Evolutionary conservation across 2,329 filamentous ascomycete species (phyloP).

Genomic region (Beauveria caledonica): DNA sequence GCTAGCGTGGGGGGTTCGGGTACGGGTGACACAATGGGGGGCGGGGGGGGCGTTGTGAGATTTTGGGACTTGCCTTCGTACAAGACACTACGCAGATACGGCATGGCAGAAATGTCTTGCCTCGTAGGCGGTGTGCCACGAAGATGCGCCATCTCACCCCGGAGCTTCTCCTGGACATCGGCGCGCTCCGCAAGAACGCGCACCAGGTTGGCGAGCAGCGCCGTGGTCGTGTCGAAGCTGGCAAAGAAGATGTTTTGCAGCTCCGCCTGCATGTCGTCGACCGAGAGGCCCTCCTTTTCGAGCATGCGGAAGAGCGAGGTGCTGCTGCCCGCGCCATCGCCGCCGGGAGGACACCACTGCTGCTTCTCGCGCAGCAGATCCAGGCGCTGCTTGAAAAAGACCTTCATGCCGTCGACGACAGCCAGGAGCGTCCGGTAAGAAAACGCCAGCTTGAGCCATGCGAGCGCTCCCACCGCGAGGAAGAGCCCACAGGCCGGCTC

Average conservation of each 20-base stretch:
- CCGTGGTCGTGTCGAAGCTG: conserved; percentile 9
- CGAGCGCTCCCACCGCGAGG: conserved; percentile 3
- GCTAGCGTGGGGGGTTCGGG: background rate
- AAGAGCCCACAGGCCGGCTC: conserved; percentile 7
- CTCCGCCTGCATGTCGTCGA: conserved; percentile 6
- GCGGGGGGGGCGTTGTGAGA: no score
- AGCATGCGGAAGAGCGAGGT: conserved; percentile 7
- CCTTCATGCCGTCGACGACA: conserved; percentile 7
- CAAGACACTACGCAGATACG: conserved; percentile 3
- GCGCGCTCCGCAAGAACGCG: background rate
- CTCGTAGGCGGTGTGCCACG: background rate
- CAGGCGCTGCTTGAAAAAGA: conserved; percentile 7
- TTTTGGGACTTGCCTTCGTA: background rate
- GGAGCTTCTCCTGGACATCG: background rate
- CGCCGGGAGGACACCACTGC: background rate
- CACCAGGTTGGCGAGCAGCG: conserved; percentile 5
- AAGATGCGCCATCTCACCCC: background rate
- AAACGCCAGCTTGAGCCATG: conserved; percentile 1
- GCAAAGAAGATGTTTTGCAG: conserved; percentile 12
- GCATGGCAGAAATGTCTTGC: background rate
- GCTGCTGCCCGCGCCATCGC: background rate
- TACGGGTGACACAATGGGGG: background rate
- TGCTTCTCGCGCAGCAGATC: conserved; percentile 6
- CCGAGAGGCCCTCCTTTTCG: background rate
- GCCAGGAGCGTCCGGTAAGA: background rate